Conservation (phyloP, 139 green algal genomes). For the Chlamydomonas schloesseri region DNA sequence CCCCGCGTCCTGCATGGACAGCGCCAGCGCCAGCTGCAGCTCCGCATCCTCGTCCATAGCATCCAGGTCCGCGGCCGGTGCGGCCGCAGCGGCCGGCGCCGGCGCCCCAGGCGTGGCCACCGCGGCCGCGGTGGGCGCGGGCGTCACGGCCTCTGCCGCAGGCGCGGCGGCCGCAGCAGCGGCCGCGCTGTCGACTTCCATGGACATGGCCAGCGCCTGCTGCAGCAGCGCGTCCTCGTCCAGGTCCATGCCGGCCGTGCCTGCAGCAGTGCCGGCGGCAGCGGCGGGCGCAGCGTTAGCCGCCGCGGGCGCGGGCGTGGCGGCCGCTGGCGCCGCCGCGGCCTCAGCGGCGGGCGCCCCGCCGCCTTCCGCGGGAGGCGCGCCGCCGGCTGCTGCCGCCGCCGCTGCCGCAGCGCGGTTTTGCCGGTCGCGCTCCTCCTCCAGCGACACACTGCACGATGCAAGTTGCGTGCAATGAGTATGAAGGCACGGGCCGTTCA, state of each 20-base stretch:
- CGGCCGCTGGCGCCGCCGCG: slow-evolving; percentile 31
- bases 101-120: slow-evolving; percentile 41
- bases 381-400: slow-evolving; percentile 37
- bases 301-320: slow-evolving; percentile 37
- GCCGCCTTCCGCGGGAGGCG: slow-evolving; percentile 33
- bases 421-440: slow-evolving; percentile 96
- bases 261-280: slow-evolving; percentile 23
- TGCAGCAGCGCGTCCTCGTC: slow-evolving; percentile 79
- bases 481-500: too few species aligned
- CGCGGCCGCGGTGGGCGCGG: slow-evolving; percentile 31
- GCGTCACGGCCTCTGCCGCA: neutral
- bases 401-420: slow-evolving; percentile 54
- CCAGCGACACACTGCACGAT: slow-evolving; percentile 85
- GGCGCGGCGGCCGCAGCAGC: neutral
- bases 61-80: slow-evolving; percentile 47
- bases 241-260: slow-evolving; percentile 64
- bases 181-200: slow-evolving; percentile 68
- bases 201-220: slow-evolving; percentile 93
- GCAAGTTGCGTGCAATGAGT: too few species aligned
- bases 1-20: slow-evolving; percentile 75
- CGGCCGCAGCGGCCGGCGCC: slow-evolving; percentile 39
- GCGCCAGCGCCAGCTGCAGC: slow-evolving; percentile 70
- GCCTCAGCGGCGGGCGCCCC: slow-evolving; percentile 37
- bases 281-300: slow-evolving; percentile 33
- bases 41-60: slow-evolving; percentile 72